phyloP scores from a whole-genome alignment of 106 monocot genomes.

The Acorus gramineus region DNA sequence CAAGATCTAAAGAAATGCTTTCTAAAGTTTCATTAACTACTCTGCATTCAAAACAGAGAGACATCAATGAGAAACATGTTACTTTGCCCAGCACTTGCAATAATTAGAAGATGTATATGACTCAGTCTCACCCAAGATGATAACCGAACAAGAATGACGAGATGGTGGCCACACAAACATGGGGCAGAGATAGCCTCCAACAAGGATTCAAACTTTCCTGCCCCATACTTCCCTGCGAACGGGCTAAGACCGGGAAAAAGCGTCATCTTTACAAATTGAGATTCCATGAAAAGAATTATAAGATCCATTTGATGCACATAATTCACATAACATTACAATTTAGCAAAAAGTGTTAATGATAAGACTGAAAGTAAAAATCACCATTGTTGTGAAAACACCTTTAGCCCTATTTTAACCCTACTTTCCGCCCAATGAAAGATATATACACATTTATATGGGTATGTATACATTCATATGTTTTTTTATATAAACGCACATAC shows the following conservation, averaged over 20 bases:
- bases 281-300: background rate
- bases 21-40: constrained; percentile 96
- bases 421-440: too few species aligned
- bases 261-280: background rate
- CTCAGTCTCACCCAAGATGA: constrained; percentile 51
- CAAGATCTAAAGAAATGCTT: constrained; percentile 82
- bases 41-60: constrained; percentile 20
- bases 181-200: constrained; percentile 77
- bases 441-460: too few species aligned
- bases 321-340: background rate
- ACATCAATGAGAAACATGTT: background rate
- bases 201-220: constrained; percentile 39
- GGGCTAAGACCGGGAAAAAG: background rate
- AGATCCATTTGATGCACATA: background rate
- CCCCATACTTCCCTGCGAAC: constrained; percentile 10
- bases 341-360: background rate
- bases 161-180: constrained; percentile 71
- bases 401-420: too few species aligned
- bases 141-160: constrained; percentile 92
- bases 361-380: background rate
- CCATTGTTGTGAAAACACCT: too few species aligned
- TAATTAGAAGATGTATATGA: background rate
- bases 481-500: too few species aligned
- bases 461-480: too few species aligned
- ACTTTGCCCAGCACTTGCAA: background rate